These are phyloP conservation scores for Clonostachys sp. DNA, from an alignment of 2,329 filamentous ascomycete species.

Conservation along the genomic window DNA sequence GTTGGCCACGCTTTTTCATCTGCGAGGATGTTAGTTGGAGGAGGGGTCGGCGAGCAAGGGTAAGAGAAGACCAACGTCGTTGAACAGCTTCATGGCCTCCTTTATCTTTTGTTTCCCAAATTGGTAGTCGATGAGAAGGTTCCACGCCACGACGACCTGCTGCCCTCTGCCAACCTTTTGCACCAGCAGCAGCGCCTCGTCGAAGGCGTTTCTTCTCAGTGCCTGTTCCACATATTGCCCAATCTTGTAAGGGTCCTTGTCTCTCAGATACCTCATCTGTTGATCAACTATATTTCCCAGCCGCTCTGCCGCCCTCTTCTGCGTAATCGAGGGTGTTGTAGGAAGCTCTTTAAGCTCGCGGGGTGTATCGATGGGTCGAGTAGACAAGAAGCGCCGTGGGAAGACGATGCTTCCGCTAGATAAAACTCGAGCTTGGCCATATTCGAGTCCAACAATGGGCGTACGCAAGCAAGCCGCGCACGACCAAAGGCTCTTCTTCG, in stretches of 20 bases:
- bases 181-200: conserved; percentile 65
- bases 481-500: too few relatives aligned
- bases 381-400: too few relatives aligned
- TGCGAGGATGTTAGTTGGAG: conserved; percentile 21
- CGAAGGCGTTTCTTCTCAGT: conserved; percentile 53
- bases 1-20: conserved; percentile 93
- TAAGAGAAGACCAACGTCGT: conserved; percentile 54
- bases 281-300: conserved; percentile 1
- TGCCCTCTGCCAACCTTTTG: conserved; percentile 64
- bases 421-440: too few relatives aligned
- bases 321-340: not conserved
- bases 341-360: too few relatives aligned
- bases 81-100: conserved; percentile 75
- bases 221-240: conserved; percentile 60
- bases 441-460: too few relatives aligned
- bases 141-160: conserved; percentile 77
- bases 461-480: too few relatives aligned
- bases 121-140: conserved; percentile 72
- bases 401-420: too few relatives aligned
- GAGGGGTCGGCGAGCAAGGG: not conserved
- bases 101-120: conserved; percentile 57
- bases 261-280: conserved; percentile 21
- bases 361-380: too few relatives aligned
- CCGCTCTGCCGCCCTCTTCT: conserved; percentile 1
- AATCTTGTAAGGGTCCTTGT: conserved; percentile 67